Base-by-base conservation (phyloP, 1,284 basidiomycete genomes). In the Moesziomyces parantarcticus region DNA sequence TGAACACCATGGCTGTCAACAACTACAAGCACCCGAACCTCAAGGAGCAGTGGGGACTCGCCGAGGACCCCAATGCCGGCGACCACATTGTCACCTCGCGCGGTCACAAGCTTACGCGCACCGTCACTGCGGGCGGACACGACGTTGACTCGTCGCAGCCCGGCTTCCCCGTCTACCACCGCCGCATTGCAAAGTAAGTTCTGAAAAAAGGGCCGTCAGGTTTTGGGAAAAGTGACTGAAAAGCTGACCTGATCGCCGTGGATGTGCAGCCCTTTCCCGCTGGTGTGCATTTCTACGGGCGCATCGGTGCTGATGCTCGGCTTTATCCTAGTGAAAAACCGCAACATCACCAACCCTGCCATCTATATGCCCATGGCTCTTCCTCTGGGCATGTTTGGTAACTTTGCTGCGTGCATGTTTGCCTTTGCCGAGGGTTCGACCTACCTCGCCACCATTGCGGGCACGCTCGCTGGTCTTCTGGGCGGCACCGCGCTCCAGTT, bases 381-480 rank as follows among this genome's bases (percentile, higher is more conserved):
- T 16, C 76, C 76, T 3, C 58, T 77, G 14, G 74, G 76, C 5
- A 75, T 72, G 51, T 20, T 72, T n/a, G 76, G 69, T n/a, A 65
- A 76, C 52, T 69, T 77, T 48, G 63, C 70, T 43, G 74, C 76
- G 5, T 50, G 46, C 50, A 76, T 76, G 74, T 77, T 70, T 46
- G 50, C 72, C 22, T 77, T 70, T 41, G 74, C 76, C 23, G 55
- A 63, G 42, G 76, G 76, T 16, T 67, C 66, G 23, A 77, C 74
- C 29, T 77, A 52, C 49, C 51, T 76, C n/a, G 76, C 76, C 47
- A 76, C 75, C 0, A 46, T 57, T 23, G 32, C 60, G 1, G 76
- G 76, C 18, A 54, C 65, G 21, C 48, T 77, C 3, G 74, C 62
- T 10, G 69, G 70, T 6, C 45, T 77, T 1, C 29, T 77, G 23